A percentile compares a stretch with the other conserved stretches of the same genome.
phyloP scores from a whole-genome alignment of 2,329 filamentous ascomycete genomes.

The Tolypocladium sp. region DNA sequence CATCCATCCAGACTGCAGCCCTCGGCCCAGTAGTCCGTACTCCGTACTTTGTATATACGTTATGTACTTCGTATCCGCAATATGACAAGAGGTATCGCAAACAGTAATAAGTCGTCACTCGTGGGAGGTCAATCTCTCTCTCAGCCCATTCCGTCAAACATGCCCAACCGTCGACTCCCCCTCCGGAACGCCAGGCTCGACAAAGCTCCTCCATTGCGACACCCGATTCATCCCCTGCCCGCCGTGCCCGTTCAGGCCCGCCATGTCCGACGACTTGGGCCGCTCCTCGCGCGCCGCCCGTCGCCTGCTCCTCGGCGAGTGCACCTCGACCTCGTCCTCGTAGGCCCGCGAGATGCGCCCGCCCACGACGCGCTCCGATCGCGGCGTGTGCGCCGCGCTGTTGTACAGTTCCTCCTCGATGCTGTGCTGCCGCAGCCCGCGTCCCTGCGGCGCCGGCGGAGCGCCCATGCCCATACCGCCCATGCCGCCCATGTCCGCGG shows the following conservation, averaged over 20 bases:
- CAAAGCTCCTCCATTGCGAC: conserved; percentile 38
- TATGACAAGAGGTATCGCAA: too few relatives aligned
- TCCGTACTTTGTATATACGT: too few relatives aligned
- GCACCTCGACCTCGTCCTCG: conserved; percentile 19
- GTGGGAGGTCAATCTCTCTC: not conserved
- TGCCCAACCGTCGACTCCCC: conserved; percentile 11
- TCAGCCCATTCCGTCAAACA: not conserved
- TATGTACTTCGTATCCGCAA: too few relatives aligned
- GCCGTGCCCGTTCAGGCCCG: conserved; percentile 35
- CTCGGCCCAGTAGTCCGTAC: too few relatives aligned
- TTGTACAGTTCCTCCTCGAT: conserved; percentile 28
- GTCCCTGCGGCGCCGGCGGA: not conserved
- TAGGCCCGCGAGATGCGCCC: conserved; percentile 18
- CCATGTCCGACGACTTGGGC: conserved; percentile 33
- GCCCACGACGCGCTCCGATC: conserved; percentile 18
- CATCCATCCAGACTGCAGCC: too few relatives aligned
- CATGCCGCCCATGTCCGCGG: conserved; percentile 13
- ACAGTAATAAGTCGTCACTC: not conserved
- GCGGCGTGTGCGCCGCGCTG: conserved; percentile 16
- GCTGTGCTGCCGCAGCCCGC: conserved; percentile 25
- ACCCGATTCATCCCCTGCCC: conserved; percentile 36
- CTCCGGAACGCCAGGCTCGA: conserved; percentile 32
- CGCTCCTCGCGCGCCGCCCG: conserved; percentile 12
- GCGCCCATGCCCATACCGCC: conserved; percentile 11
- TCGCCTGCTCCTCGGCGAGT: conserved; percentile 18